Percentiles rank a stretch among this genome's conserved stretches.
Conservation (phyloP, 1,139 yeast species). For the Hansenula sp. region DNA sequence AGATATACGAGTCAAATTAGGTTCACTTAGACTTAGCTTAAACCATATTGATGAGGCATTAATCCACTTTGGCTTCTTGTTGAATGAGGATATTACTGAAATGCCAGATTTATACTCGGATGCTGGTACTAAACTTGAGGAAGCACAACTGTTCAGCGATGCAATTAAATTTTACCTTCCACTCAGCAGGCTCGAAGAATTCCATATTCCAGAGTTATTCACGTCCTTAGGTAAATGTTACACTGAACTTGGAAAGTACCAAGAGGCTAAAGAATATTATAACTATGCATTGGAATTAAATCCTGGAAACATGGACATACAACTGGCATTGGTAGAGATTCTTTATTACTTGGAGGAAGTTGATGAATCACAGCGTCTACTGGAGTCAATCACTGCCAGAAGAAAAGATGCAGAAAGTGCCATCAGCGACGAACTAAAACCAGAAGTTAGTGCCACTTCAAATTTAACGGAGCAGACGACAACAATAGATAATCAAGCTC, state of each 20-base stretch:
- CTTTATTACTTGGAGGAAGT: conserved; percentile 67
- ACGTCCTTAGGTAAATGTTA: conserved; percentile 73
- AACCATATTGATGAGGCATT: conserved; percentile 68
- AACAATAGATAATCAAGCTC: conserved; percentile 31
- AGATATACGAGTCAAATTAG: conserved; percentile 80
- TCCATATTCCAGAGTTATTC: conserved; percentile 46
- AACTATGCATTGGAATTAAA: conserved; percentile 50
- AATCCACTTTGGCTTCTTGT: conserved; percentile 56
- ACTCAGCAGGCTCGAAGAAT: conserved; percentile 46
- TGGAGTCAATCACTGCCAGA: conserved; percentile 45
- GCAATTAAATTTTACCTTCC: conserved; percentile 65
- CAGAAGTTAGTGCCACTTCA: too few relatives aligned
- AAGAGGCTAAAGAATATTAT: conserved; percentile 66
- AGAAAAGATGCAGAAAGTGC: conserved; percentile 22
- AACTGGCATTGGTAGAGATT: conserved; percentile 78
- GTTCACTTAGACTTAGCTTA: conserved; percentile 63
- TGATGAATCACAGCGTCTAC: conserved; percentile 53
- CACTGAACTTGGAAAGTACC: conserved; percentile 65
- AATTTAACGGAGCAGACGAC: too few relatives aligned
- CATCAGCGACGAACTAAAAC: not conserved
- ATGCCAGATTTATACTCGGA: conserved; percentile 71
- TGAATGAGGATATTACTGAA: conserved; percentile 52
- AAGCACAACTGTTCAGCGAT: conserved; percentile 61
- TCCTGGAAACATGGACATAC: conserved; percentile 65
- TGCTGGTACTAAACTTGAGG: conserved; percentile 72